Base-by-base conservation (phyloP, 495 filamentous ascomycete genomes). In the Thermochaetoides thermophila region DNA sequence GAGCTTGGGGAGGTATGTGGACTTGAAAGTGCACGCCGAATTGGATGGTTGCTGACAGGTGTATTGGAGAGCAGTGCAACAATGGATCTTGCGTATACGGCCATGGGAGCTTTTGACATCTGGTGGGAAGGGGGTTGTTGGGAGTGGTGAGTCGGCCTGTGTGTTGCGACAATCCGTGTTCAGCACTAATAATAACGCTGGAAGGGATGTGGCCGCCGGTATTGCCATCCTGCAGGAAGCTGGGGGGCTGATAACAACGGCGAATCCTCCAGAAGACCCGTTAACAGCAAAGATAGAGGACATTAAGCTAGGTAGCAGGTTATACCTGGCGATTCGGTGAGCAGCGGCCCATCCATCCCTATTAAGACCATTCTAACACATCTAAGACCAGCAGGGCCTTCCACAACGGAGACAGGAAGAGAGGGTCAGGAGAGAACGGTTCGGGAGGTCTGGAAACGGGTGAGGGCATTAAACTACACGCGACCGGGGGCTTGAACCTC, bases 101-200 rank as follows among this genome's bases (percentile, higher is more conserved):
- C 82, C 12, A 61, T 64, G 13, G 83, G 82, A 1, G 60, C 64
- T 8, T 44, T 87, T 37, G 82, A 89, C 57, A 53, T 80, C 20
- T 86, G 84, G 50, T 87, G 83, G 82, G 82, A 87, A 44, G 78
- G 74, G 2, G 83, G 83, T 6, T 82, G 78, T 43, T 87, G 79
- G 81, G 78, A 76, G 31, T 86, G 81, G 56, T 56, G 42, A 31
- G 49, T 31, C 0, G 12, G n/a, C n/a, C n/a, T n/a, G n/a, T n/a
- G n/a, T n/a, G n/a, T n/a, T n/a, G n/a, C n/a, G n/a, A n/a, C n/a
- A n/a, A n/a, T n/a, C n/a, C n/a, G n/a, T n/a, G n/a, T n/a, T n/a
- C n/a, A n/a, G n/a, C n/a, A n/a, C n/a, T n/a, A n/a, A n/a, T n/a
- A n/a, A n/a, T n/a, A n/a, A n/a, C 2, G 11, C 12, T n/a, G 8